Base-by-base conservation (phyloP, 306 rosid genomes). In the Vigna angularis region DNA sequence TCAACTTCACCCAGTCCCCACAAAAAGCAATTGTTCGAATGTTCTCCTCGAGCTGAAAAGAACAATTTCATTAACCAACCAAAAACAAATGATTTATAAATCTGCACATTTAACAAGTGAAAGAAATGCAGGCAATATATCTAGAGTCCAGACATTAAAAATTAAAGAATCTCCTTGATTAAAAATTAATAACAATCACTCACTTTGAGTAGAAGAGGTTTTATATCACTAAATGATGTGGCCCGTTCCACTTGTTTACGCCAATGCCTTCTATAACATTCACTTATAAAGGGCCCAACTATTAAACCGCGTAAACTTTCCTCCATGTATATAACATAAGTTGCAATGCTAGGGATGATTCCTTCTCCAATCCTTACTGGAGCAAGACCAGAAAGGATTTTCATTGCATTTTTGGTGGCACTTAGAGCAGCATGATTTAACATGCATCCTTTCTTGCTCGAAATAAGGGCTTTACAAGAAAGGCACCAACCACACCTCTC, bases 401-500 rank as follows among this genome's bases (percentile, higher is more conserved):
- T 94, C 86, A 76, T 66, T n/a, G 97, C 92, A 61, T 87, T 84
- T 90, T 90, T 91, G 68, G 96, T 89, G 59, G 91, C 98, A 87
- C 84, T 76, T 77, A 94, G 56, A 76, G 88, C 88, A 74, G 97
- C 96, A 72, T 94, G 98, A 86, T 94, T 94, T 82, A 94, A 77
- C 97, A 91, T 89, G 83, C 98, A 94, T 51, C 94, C 97, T 86
- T 87, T 91, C 94, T 90, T 94, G 89, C 98, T 89, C 66, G 94
- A 68, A 75, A 82, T 88, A 40, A 79, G 9, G 57, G 94, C 85
- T 85, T 90, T 90, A 81, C 98, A 94, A 73, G 98, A 89, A 76
- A 90, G 88, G 83, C 98, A 94, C 98, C 98, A 94, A 79, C 96
- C 96, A 81, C 98, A 94, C 85, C 97, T 94, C 90, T 94, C 98